phyloP scores from a whole-genome alignment of 78 protist genomes.

The Dictyostelium citrinum region DNA sequence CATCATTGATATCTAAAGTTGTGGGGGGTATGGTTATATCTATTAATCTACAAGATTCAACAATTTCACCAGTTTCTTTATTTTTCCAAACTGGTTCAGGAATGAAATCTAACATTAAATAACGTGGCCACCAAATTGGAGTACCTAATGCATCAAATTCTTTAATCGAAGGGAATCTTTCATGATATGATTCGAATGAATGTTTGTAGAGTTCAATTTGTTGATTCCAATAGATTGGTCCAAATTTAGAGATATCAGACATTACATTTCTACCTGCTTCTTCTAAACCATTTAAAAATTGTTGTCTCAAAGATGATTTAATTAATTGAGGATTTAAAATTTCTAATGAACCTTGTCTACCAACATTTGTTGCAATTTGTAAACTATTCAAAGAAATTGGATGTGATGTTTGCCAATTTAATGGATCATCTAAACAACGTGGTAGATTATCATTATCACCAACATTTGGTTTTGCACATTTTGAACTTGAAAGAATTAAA shows the following conservation, averaged over 20 bases:
- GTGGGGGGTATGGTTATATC: not conserved
- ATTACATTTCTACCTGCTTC: slow-evolving; percentile 47
- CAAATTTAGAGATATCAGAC: slow-evolving; percentile 36
- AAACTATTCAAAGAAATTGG: slow-evolving; percentile 55
- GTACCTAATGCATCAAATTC: slow-evolving; percentile 59
- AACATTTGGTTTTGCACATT: not conserved
- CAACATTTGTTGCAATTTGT: slow-evolving; percentile 80
- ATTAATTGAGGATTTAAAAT: slow-evolving; percentile 12
- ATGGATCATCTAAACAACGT: not conserved
- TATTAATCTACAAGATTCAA: not conserved
- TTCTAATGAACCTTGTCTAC: slow-evolving; percentile 74
- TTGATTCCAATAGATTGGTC: slow-evolving; percentile 54
- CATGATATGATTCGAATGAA: slow-evolving; percentile 5
- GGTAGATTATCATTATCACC: not conserved
- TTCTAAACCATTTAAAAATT: slow-evolving; percentile 18
- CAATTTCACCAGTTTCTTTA: not conserved
- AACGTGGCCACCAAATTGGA: slow-evolving; percentile 78
- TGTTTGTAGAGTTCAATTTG: slow-evolving; percentile 4
- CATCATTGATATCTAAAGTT: not conserved
- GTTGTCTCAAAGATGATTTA: not conserved
- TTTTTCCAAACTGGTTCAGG: slow-evolving; percentile 68
- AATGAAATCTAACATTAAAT: slow-evolving; percentile 72
- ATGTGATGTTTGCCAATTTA: slow-evolving; percentile 70
- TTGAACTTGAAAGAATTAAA: slow-evolving; percentile 24
- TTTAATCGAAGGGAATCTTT: slow-evolving; percentile 31